Evolutionary conservation across 2,329 filamentous ascomycete species (phyloP).

Genomic region (Penicillium crustosum): DNA sequence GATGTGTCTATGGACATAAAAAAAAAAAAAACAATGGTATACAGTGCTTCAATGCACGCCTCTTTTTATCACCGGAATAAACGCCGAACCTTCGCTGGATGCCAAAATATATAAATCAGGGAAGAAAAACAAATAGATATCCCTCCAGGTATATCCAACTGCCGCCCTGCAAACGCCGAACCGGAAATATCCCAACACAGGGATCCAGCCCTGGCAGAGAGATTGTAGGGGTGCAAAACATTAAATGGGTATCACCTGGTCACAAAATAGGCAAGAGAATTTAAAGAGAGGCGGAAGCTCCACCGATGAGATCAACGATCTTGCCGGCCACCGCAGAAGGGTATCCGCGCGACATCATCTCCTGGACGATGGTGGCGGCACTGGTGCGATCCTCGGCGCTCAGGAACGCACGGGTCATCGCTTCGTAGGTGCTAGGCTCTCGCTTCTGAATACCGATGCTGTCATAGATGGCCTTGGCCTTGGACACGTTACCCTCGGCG

Average conservation of each 20-base stretch:
- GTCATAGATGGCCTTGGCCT: conserved; percentile 76
- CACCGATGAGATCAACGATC: conserved; percentile 83
- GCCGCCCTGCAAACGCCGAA: conserved; percentile 29
- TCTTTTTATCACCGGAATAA: conserved; percentile 22
- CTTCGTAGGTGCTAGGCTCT: conserved; percentile 97
- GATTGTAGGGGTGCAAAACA: conserved; percentile 18
- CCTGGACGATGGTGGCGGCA: conserved; percentile 76
- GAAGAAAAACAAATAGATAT: conserved; percentile 10
- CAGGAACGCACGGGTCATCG: conserved; percentile 93
- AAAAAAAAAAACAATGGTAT: conserved; percentile 20
- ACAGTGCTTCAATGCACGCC: conserved; percentile 17
- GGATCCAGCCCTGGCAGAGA: conserved; percentile 37
- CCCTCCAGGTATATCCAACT: conserved; percentile 23
- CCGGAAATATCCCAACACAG: conserved; percentile 30
- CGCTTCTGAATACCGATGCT: conserved; percentile 74
- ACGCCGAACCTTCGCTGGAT: conserved; percentile 26
- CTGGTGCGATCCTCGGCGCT: conserved; percentile 75
- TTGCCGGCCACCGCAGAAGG: conserved; percentile 89
- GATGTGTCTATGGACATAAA: conserved; percentile 28
- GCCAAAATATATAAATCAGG: conserved; percentile 16
- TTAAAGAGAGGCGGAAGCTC: conserved; percentile 28
- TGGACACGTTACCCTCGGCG: conserved; percentile 73
- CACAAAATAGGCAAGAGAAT: conserved; percentile 6
- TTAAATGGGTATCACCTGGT: conserved; percentile 9
- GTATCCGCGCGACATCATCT: conserved; percentile 89